Evolutionary conservation across 2,329 filamentous ascomycete genomes (phyloP), one percentile per base, ranked within the genome.

Genomic region (Didymellaceae sp.): DNA sequence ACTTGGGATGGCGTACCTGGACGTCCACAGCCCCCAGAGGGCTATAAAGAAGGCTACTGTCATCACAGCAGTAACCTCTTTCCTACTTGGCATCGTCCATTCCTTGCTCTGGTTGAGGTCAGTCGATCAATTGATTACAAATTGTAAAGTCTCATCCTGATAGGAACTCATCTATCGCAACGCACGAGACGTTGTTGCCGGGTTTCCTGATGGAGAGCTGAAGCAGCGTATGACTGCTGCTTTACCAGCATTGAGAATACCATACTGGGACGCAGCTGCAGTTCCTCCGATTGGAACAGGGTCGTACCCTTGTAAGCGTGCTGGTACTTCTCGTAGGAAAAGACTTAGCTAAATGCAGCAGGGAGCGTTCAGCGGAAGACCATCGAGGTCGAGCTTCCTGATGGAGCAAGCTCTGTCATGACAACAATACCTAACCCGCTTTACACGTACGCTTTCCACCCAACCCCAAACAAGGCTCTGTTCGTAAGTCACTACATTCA

Each of bases 31-130:
- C 48, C 48, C 3, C 25, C 42, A 1, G 65, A 77, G 2, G 83
- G 82, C 1, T 81, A 78, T 30, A 77, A 78, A 45, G 73, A 81
- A 13, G 90, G 90, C 20, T 94, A 92, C 66, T 95, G 90, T 67
- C 82, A 82, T 9, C 90, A 95, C 70, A 83, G 81, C 21, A 90
- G 88, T 1, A 85, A 89, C 31, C 75, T 94, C 11, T 93, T 95
- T 66, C 83, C 87, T 16, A 82, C 86, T 22, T 95, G 90, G 90
- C 90, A 95, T 76, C 81, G 90, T 18, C 88, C 90, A 1, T 94
- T 93, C 69, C 76, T 93, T 33, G 77, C 82, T 7, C 74, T 87
- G 2, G 83, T 78, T 51, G 79, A 87, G 75, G 80, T 82, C 42
- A 11, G 47, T 39, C 26, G 9, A 4, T 8, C 6, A 5, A 8